Evolutionary conservation across 176 grass and related monocot genomes (phyloP), one percentile per base, ranked within the genome.

Genomic region (Oryza australiensis): DNA sequence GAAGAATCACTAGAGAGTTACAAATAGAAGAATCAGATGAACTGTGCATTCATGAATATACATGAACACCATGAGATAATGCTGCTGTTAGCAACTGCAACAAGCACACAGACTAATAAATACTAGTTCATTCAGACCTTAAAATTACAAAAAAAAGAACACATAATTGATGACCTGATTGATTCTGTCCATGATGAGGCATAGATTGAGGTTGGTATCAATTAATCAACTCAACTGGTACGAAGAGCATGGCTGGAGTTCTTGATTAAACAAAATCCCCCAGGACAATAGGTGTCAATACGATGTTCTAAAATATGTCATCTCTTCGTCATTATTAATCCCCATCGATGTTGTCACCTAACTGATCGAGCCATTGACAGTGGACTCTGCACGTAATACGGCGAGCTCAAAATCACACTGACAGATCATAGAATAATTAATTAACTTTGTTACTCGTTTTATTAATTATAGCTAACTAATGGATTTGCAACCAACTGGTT

Each of bases 151-250:
- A 2, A 68, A 14, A 1, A n/a, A n/a, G n/a, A n/a, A n/a, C n/a
- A 22, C 59, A 24, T 28, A 18, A 35, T 0, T 6, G 43, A 12
- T 15, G 46, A 22, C 49, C 32, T 72, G 33, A 53, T 28, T 76
- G 82, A 76, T 88, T 81, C 64, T 29, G 51, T 53, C 1, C 63
- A 64, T 81, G 64, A 76, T 73, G 41, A 64, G 55, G 62, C 82
- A 65, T 80, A 81, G 82, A 81, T 81, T 76, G 76, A 64, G 55
- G 77, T 81, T 37, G 82, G 60, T 65, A 13, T 0, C 49, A 69
- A 62, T 0, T 38, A 69, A 62, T 45, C 20, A 82, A 4, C 49
- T 4, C 35, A 37, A 40, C 38, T 40, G 27, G 22, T 35, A 37
- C 4, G 33, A 12, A 20, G 26, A 45, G n/a, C 55, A 60, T 24